Base-by-base conservation (phyloP, 306 rosid genomes). In the Dryas octopetala region DNA sequence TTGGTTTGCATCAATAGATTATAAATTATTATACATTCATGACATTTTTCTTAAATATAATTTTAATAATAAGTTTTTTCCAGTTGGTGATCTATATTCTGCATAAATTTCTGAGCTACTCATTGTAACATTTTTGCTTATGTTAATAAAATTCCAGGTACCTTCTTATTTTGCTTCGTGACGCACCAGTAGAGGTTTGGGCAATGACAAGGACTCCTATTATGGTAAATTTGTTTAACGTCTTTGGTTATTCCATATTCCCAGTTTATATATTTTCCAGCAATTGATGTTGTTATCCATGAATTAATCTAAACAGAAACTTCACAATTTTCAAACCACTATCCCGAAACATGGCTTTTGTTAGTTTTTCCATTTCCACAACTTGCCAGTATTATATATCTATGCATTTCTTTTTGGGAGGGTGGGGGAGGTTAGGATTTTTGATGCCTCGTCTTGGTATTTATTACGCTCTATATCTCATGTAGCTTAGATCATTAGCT, bases 401-500 rank as follows among this genome's bases (percentile, higher is more conserved):
- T 68, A 68, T 16, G 11, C 3, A 15, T 38, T 51, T 6, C 44
- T 41, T 17, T 5, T 38, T 38, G 70, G 67, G 55, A 8, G 71
- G 8, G 2, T 52, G 14, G 43, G 51, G 15, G 73, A 17, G 59
- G 41, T 32, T 54, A 64, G 60, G 66, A 63, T 67, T 62, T 50
- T 28, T 9, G 53, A 52, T 71, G 41, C 41, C 78, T 68, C 68
- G 46, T 67, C 66, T 48, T 80, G 78, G 74, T 90, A 71, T 85
- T 86, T 73, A 88, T 82, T 70, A 76, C 82, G 79, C 81, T 86
- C 76, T 79, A 71, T 86, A 62, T 92, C 96, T 81, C 88, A 65
- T 96, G 93, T 96, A 96, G 99, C 99, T 96, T 92, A 96, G 99
- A 89, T 96, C 99, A 72, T 83, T 96, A 88, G 98, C 99, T 68